phyloP scores from a whole-genome alignment of 2,329 filamentous ascomycete genomes.

The Lomentospora prolificans region DNA sequence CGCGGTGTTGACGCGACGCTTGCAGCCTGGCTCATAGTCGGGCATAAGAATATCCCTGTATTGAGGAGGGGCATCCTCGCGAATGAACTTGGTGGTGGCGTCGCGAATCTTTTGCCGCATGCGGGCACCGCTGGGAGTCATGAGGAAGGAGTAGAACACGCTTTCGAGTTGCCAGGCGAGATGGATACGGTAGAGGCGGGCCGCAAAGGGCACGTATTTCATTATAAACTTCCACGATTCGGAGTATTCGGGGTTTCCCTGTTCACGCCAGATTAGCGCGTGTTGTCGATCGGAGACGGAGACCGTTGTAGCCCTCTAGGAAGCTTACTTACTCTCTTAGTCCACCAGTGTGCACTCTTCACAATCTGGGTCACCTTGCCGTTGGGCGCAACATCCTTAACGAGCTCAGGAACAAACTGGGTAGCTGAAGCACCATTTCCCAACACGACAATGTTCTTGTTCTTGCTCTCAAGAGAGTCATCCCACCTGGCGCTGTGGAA shows the following conservation, averaged over 20 bases:
- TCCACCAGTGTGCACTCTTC: constrained; percentile 36
- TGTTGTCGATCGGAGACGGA: too few relatives aligned
- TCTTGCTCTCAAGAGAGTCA: constrained; percentile 23
- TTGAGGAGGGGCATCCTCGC: constrained; percentile 27
- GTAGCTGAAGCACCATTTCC: constrained; percentile 37
- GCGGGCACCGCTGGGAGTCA: constrained; percentile 20
- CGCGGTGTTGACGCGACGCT: constrained; percentile 36
- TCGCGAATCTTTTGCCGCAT: constrained; percentile 18
- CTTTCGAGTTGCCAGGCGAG: constrained; percentile 20
- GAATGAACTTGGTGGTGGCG: constrained; percentile 31
- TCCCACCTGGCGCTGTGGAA: constrained; percentile 22
- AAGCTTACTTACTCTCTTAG: not conserved
- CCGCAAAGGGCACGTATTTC: constrained; percentile 29
- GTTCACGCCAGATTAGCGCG: not conserved
- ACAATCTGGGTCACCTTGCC: constrained; percentile 32
- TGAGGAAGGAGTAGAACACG: constrained; percentile 31
- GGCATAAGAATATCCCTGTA: constrained; percentile 25
- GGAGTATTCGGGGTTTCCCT: constrained; percentile 23
- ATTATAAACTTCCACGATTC: constrained; percentile 30
- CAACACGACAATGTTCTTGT: constrained; percentile 24
- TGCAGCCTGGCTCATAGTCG: constrained; percentile 33
- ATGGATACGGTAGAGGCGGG: constrained; percentile 14
- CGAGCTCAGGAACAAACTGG: constrained; percentile 29
- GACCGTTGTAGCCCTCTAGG: too few relatives aligned
- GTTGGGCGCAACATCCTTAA: constrained; percentile 19